Percentiles rank a stretch among this genome's conserved stretches.
These are phyloP conservation scores for Mycena indigotica DNA, from an alignment of 768 basidiomycete genomes.

Conservation along the genomic window DNA sequence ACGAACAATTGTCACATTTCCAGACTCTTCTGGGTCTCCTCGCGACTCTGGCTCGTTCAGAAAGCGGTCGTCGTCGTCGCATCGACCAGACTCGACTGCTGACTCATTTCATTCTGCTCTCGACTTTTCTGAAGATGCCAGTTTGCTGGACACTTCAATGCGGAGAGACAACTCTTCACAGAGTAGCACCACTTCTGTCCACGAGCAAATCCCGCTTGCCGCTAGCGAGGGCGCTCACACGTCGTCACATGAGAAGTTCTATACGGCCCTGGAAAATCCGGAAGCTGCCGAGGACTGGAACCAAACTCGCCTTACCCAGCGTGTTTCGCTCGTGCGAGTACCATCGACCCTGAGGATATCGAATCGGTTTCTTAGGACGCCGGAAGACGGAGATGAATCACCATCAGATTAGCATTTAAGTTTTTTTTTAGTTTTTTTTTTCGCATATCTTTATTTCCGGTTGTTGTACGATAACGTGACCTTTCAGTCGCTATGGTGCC, in stretches of 20 bases:
- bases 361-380: conserved; percentile 30
- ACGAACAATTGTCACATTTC: conserved; percentile 40
- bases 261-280: conserved; percentile 45
- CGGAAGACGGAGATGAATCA: conserved; percentile 8
- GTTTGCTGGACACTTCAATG: conserved; percentile 32
- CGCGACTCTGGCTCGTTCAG: conserved; percentile 17
- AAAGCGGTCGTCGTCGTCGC: conserved; percentile 31
- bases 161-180: conserved; percentile 40
- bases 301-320: conserved; percentile 80
- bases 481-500: background rate
- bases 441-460: conserved; percentile 16
- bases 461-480: background rate
- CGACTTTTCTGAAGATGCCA: conserved; percentile 53
- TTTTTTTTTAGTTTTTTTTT: conserved; percentile 2
- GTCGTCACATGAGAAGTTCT: conserved; percentile 47
- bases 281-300: conserved; percentile 87
- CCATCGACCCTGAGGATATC: conserved; percentile 54
- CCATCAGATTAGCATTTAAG: conserved; percentile 15
- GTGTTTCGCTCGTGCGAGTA: conserved; percentile 78
- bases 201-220: conserved; percentile 5
- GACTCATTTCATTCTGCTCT: conserved; percentile 73
- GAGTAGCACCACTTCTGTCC: conserved; percentile 36
- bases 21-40: conserved; percentile 26
- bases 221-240: conserved; percentile 7
- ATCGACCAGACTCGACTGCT: conserved; percentile 47